These are phyloP conservation scores for Mortierella sp. DNA, from an alignment of 371 early-diverging fungal species.

Conservation along the genomic window DNA sequence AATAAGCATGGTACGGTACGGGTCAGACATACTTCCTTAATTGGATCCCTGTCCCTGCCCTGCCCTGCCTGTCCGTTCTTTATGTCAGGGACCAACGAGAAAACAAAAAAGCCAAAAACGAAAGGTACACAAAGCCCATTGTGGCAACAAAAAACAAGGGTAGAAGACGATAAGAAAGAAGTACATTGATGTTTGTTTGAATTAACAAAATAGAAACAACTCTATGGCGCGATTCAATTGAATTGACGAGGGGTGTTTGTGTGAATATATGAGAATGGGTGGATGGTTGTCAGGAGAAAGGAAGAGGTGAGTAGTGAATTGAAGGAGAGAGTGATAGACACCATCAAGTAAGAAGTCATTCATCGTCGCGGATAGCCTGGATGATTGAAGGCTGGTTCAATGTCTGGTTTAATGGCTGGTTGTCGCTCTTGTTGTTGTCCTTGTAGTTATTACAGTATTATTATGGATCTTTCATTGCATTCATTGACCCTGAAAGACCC, in stretches of 20 bases:
- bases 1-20: not conserved
- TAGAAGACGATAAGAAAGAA: not conserved
- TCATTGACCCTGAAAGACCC: no score
- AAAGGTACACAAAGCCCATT: not conserved
- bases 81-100: not conserved
- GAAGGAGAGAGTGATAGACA: not conserved
- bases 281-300: not conserved
- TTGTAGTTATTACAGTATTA: not conserved
- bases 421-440: no score
- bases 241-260: not conserved
- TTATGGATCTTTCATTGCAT: not conserved
- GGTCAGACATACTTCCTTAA: not conserved
- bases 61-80: not conserved
- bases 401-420: not conserved
- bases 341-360: not conserved
- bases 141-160: not conserved
- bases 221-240: not conserved
- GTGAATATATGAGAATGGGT: not conserved
- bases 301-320: not conserved
- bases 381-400: not conserved
- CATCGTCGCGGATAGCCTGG: not conserved
- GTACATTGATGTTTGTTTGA: not conserved
- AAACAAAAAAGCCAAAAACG: not conserved
- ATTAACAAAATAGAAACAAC: not conserved
- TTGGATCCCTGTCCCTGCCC: not conserved